Base-by-base conservation (phyloP, 1,284 basidiomycete genomes). In the Sporisorium graminicola region DNA sequence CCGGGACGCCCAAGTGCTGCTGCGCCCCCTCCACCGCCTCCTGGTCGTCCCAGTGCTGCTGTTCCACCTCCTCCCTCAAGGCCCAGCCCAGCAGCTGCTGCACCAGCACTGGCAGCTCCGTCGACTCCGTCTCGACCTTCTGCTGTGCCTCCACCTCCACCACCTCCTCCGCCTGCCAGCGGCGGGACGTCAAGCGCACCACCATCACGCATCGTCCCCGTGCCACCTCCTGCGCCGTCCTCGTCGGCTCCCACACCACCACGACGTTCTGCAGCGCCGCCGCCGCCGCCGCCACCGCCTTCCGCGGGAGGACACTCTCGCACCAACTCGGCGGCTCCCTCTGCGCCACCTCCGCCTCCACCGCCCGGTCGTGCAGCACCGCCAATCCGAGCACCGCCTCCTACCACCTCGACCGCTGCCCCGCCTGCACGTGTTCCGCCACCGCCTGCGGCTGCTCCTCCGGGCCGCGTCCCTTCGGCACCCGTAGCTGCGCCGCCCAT, bases 261-360 rank as follows among this genome's bases (percentile, higher is more conserved):
- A 7, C 97, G 98, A 77, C 95, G 92, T 1, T 90, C 89, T 90
- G 97, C 94, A 70, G 91, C 89, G 24, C 93, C 93, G 31, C 92
- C 91, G 1, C 94, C 96, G 7, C 94, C 94, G 13, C 86, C 83
- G 81, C 86, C 65, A 4, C 67, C 47, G 27, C 70, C 1, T 18
- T n/a, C n/a, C n/a, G n/a, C 51, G 18, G 54, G 62, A 7, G 62
- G 57, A 77, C 73, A 84, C 75, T 76, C 60, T 22, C 51, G 62
- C 16, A 43, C 47, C n/a, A 29, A 10, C 55, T 76, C 52, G 33
- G 47, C 59, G n/a, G 49, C 43, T 7, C 47, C 51, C 13, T 53
- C 53, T 12, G 27, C 80, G 82, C 82, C 14, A 93, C 89, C 49
- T 86, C 87, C 35, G 35, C 35, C 27, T 95, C 88, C 74, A 93